Evolutionary conservation across 2,329 filamentous ascomycete genomes (phyloP).

Genomic region (Alternaria brassicicola): DNA sequence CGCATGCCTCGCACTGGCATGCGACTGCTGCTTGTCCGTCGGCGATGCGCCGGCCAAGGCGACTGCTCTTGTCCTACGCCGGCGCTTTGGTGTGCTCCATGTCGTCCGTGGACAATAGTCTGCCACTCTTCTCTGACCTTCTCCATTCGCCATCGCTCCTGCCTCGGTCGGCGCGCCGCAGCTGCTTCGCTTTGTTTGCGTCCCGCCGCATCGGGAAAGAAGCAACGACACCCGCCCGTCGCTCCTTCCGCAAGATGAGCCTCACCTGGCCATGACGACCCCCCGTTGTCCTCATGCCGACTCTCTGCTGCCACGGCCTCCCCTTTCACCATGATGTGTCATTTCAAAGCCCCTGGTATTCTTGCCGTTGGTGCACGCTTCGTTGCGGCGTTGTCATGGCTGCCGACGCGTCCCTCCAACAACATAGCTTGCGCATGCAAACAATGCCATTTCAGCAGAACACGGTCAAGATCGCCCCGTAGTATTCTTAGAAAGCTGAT

Average conservation of each 20-base stretch:
- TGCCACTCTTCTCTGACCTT: slow-evolving; percentile 13
- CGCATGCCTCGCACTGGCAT: slow-evolving; percentile 1
- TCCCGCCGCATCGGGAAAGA: slow-evolving; percentile 24
- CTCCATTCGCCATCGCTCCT: slow-evolving; percentile 24
- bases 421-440: slow-evolving; percentile 17
- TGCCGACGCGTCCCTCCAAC: background rate
- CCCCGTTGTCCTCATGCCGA: background rate
- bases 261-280: background rate
- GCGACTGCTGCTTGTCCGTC: slow-evolving; percentile 11
- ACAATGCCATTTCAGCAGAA: slow-evolving; percentile 18
- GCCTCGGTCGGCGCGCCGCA: slow-evolving; percentile 16
- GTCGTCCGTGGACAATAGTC: slow-evolving; percentile 4
- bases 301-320: background rate
- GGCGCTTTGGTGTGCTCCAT: slow-evolving; percentile 24
- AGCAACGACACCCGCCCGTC: slow-evolving; percentile 14
- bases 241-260: slow-evolving; percentile 16
- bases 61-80: slow-evolving; percentile 26
- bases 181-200: slow-evolving; percentile 26
- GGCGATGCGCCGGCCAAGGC: slow-evolving; percentile 23
- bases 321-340: background rate
- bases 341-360: background rate
- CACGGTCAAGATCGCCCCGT: slow-evolving; percentile 19
- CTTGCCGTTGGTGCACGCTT: background rate
- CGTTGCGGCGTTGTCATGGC: background rate
- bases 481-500: slow-evolving; percentile 49